A percentile compares a stretch with the other conserved stretches of the same genome.
These are phyloP conservation scores for Eimeria tenella DNA, from an alignment of 169 alveolate species.

Conservation along the genomic window DNA sequence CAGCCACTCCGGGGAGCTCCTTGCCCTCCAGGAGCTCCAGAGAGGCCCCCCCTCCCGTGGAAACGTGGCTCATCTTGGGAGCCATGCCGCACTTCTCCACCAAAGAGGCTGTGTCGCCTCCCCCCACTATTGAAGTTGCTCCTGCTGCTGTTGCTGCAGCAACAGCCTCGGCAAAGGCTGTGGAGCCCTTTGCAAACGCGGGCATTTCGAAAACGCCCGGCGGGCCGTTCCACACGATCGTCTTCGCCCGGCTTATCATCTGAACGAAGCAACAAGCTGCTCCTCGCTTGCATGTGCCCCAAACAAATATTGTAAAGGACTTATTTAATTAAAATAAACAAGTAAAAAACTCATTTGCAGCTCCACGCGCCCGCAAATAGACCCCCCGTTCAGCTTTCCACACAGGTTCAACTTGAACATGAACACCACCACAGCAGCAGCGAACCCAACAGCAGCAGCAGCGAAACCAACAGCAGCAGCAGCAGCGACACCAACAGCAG, in stretches of 20 bases:
- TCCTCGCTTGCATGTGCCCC: conserved; percentile 19
- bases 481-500: too few relatives aligned
- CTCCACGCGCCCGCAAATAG: too few relatives aligned
- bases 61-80: conserved; percentile 95
- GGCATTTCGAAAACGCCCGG: conserved; percentile 87
- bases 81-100: conserved; percentile 93
- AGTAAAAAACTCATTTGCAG: neutral
- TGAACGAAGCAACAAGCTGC: conserved; percentile 49
- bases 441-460: too few relatives aligned
- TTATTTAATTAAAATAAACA: neutral
- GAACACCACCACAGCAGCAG: too few relatives aligned
- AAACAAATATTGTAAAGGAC: neutral
- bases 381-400: too few relatives aligned
- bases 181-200: conserved; percentile 79
- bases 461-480: too few relatives aligned
- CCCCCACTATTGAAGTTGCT: conserved; percentile 95
- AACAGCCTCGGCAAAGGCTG: conserved; percentile 81
- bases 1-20: conserved; percentile 97
- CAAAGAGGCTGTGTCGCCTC: conserved; percentile 98
- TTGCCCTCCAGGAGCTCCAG: conserved; percentile 98
- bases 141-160: conserved; percentile 95
- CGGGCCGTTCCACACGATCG: conserved; percentile 88
- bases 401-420: too few relatives aligned
- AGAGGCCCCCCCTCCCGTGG: conserved; percentile 99
- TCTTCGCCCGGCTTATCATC: conserved; percentile 82